Percentiles rank a stretch among this genome's conserved stretches.
phyloP scores from a whole-genome alignment of 768 basidiomycete genomes.

The Tulasnella sp. region DNA sequence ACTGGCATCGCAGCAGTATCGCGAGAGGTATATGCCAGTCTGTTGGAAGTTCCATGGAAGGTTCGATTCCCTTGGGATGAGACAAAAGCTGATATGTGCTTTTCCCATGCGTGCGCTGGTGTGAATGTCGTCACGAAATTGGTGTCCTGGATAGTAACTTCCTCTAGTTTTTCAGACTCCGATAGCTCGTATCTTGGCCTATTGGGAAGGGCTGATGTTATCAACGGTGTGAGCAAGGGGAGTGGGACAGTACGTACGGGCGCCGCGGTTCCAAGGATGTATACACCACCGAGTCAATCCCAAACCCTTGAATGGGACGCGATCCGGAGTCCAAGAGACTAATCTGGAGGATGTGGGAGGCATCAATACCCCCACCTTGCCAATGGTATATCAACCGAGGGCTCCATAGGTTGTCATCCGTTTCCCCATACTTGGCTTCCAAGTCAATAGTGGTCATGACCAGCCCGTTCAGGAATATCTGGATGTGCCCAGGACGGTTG shows the following conservation, averaged over 20 bases:
- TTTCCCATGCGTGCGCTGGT: background rate
- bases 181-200: background rate
- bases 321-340: background rate
- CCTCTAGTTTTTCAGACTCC: background rate
- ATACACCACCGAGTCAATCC: background rate
- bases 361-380: background rate
- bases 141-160: background rate
- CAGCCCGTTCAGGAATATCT: background rate
- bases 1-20: background rate
- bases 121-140: background rate
- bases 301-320: background rate
- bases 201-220: background rate
- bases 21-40: background rate
- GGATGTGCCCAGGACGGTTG: background rate
- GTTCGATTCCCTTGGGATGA: background rate
- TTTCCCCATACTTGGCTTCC: background rate
- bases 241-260: background rate
- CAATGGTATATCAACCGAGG: background rate
- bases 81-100: background rate
- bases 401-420: background rate
- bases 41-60: background rate
- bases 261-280: background rate
- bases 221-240: background rate
- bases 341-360: background rate
- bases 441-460: background rate